Conservation (phyloP, 106 monocot species). For the Ottelia alismoides region DNA sequence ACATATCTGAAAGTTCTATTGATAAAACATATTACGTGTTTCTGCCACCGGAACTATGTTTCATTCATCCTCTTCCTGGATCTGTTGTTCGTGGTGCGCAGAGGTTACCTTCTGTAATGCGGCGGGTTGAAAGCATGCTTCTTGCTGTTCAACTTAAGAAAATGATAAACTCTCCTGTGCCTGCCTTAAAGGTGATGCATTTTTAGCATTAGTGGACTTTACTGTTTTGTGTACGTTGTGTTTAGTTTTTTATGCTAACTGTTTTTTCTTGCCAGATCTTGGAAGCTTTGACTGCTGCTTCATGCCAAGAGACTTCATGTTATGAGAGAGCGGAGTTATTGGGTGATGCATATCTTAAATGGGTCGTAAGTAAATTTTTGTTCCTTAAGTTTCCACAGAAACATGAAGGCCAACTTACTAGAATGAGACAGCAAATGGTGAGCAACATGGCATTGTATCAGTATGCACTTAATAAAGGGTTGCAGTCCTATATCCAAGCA, state of each 20-base stretch:
- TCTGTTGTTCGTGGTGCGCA: conserved; percentile 89
- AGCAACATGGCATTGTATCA: conserved; percentile 92
- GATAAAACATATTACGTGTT: conserved; percentile 97
- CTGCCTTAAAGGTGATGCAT: conserved; percentile 77
- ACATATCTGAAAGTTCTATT: conserved; percentile 48
- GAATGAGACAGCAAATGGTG: conserved; percentile 98
- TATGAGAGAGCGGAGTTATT: conserved; percentile 97
- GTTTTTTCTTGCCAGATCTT: conserved; percentile 43
- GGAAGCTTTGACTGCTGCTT: conserved; percentile 97
- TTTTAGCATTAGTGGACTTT: too few species aligned
- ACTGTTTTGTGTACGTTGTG: too few species aligned
- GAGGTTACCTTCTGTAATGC: conserved; percentile 94
- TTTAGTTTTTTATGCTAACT: background rate
- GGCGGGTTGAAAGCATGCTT: conserved; percentile 89
- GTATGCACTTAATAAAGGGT: conserved; percentile 71
- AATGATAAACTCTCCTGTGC: conserved; percentile 68
- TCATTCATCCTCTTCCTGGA: conserved; percentile 96
- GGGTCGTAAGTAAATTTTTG: conserved; percentile 96
- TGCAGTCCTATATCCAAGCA: conserved; percentile 95
- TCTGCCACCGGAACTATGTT: conserved; percentile 89
- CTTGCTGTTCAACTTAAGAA: conserved; percentile 83
- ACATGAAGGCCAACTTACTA: conserved; percentile 93
- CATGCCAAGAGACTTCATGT: conserved; percentile 93
- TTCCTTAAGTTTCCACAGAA: conserved; percentile 95
- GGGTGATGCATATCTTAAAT: conserved; percentile 96